Evolutionary conservation across 192 early-diverging fungal species (phyloP).

Genomic region (Coemansia sp.): DNA sequence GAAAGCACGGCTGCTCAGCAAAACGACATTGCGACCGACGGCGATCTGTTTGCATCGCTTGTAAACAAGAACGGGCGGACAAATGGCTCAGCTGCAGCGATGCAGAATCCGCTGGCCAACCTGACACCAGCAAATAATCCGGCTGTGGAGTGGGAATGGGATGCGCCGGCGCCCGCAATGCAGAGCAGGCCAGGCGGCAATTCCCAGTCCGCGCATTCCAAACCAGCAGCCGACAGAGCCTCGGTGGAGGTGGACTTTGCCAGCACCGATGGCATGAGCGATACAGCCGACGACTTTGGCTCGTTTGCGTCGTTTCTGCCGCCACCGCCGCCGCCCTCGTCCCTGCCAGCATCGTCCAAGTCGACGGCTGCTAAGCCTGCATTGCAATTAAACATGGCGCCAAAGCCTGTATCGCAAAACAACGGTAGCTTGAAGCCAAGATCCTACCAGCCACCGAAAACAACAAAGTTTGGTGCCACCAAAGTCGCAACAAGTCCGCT

Average conservation of each 20-base stretch:
- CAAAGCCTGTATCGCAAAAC: not conserved
- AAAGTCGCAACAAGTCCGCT: not conserved
- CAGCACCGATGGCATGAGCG: not conserved
- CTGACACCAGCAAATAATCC: not conserved
- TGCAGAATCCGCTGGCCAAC: slow-evolving; percentile 18
- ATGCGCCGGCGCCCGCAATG: slow-evolving; percentile 11
- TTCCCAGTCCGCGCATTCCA: not conserved
- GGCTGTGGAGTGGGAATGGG: slow-evolving; percentile 36
- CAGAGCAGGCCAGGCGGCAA: not conserved
- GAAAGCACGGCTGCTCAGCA: not conserved
- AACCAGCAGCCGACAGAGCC: not conserved
- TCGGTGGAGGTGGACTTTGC: slow-evolving; percentile 17
- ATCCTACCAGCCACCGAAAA: not conserved
- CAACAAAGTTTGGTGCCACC: slow-evolving; percentile 7
- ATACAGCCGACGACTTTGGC: slow-evolving; percentile 28
- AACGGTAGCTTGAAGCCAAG: slow-evolving; percentile 1
- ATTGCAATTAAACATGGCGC: not conserved
- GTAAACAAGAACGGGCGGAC: not conserved
- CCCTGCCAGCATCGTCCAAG: not conserved
- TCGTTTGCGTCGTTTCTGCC: slow-evolving; percentile 16
- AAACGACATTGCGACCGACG: not conserved
- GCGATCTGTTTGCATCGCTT: slow-evolving; percentile 4
- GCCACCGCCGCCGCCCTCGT: slow-evolving; percentile 4
- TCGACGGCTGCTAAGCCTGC: not conserved
- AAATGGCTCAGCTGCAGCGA: not conserved